Percentiles rank a stretch among this genome's conserved stretches.
Conservation (phyloP, 2,329 filamentous ascomycete genomes). For the Arthroderma sp. region DNA sequence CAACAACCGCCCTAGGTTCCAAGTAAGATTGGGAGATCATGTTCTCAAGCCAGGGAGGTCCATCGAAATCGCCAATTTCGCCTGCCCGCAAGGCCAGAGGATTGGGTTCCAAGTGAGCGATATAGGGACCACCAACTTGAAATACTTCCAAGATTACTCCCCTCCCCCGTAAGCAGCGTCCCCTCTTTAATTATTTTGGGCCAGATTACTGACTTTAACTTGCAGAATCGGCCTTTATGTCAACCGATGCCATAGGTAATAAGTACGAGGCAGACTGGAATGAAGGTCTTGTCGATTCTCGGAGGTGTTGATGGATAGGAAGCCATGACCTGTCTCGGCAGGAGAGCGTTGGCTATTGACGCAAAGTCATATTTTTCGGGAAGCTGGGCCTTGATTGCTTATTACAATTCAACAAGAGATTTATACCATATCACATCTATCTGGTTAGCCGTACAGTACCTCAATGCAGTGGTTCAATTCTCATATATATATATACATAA, state of each 20-base stretch:
- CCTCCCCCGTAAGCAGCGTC: slow-evolving; percentile 31
- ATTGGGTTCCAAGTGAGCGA: slow-evolving; percentile 41
- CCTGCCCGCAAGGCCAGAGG: slow-evolving; percentile 41
- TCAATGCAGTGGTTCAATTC: too few species aligned
- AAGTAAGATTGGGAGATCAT: slow-evolving; percentile 31
- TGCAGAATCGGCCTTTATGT: slow-evolving; percentile 29
- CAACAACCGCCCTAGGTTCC: slow-evolving; percentile 37
- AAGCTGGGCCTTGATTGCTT: too few species aligned
- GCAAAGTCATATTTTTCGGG: too few species aligned
- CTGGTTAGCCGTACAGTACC: too few species aligned
- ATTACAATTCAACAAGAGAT: too few species aligned
- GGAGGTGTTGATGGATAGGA: too few species aligned
- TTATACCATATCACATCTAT: too few species aligned
- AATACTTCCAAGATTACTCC: slow-evolving; percentile 54
- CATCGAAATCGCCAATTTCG: slow-evolving; percentile 40
- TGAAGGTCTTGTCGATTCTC: too few species aligned
- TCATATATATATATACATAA: too few species aligned
- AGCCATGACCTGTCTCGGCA: too few species aligned
- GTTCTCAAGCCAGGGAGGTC: slow-evolving; percentile 41
- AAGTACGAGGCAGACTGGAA: too few species aligned
- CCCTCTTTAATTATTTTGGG: neutral
- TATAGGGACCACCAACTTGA: slow-evolving; percentile 38
- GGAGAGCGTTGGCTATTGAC: too few species aligned
- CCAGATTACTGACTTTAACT: neutral
- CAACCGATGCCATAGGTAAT: slow-evolving; percentile 15